Base-by-base conservation (phyloP, 1,139 yeast genomes). In the Hyphopichia burtonii region DNA sequence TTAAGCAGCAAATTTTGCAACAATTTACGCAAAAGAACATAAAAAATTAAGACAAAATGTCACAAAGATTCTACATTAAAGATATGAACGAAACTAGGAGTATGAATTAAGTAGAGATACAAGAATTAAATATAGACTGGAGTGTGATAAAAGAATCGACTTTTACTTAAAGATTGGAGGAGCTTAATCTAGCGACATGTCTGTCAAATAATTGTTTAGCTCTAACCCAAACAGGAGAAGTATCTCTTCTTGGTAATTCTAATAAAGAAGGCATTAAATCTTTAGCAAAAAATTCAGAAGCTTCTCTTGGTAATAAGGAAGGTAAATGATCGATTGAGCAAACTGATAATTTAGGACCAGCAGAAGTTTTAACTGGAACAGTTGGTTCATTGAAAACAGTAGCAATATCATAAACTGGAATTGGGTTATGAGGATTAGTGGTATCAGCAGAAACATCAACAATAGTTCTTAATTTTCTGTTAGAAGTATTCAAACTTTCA, bases 381-480 rank as follows among this genome's bases (percentile, higher is more conserved):
- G 96, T 90, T 53, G 99, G 99, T 54, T 87, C 81, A 52, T 81
- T 79, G 71, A 93, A 93, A 12, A 86, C 91, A 27, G 99, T 93
- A 44, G 96, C 95, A 52, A 88, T 75, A 28, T 80, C 74, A 67
- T 93, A 94, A 44, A 93, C 93, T 50, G 99, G 99, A 49, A 93
- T 80, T 47, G 99, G 99, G 71, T 93, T 93, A 74, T 90, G 94
- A 46, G 98, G 98, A 66, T 93, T 94, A 43, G 99, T 93, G 40
- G 98, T 93, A 68, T 94, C 99, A 45, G 99, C 99, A 44, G 96
- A 88, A 44, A 93, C 99, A 65, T 93, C 99, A 41, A 93, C 97
- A 50, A 94, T 89, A 17, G 94, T 88, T 64, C 93, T 83, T 61
- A 93, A 79, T 53, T 78, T 83, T 80, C 99, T 87, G 46, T 69